Base-by-base conservation (phyloP, 345 rosid species). In the Eucalyptus viminalis region DNA sequence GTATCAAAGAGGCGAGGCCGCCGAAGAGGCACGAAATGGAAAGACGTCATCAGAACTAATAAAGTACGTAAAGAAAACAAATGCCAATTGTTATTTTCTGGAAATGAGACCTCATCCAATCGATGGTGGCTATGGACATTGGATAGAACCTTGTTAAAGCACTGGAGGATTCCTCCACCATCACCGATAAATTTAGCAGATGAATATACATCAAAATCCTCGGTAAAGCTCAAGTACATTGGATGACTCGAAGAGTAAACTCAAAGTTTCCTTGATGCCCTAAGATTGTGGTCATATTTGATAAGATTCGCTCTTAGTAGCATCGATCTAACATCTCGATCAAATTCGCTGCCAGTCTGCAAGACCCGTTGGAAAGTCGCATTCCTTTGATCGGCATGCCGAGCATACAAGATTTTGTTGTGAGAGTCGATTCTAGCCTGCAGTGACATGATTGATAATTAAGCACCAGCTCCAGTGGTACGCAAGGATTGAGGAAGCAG, bases 401-500 rank as follows among this genome's bases (percentile, higher is more conserved):
- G 92, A 45, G 99, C 99, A 72, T 97, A 96, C 54, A 98, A 95
- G 93, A 98, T 92, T 91, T 98, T 97, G 95, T 97, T 97, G 95
- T 98, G 99, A 2, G 99, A 98, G 90, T 98, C 99, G 40, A 98
- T 98, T 81, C 99, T 96, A 88, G 99, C 99, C 99, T 98, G 95
- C 91, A 88, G 44, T 49, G 44, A 49, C 29, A n/a, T 31, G 67
- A 31, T 29, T 22, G 21, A 86, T 15, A 49, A 37, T 31, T 51
- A 22, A 58, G 58, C 49, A 34, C 45, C 56, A 47, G 24, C 87
- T 27, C 86, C 87, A 47, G 53, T 0, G 9, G 21, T 0, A 1
- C 47, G 11, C 47, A 37, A 11, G 83, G 83, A 76, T 37, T 43
- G 45, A 65, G 21, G 27, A 69, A 69, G 80, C 24, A 69, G 80